A percentile compares a stretch with the other conserved stretches of the same genome.
Evolutionary conservation across 441 rosid genomes (phyloP).

Genomic region (Brassica balearica): DNA sequence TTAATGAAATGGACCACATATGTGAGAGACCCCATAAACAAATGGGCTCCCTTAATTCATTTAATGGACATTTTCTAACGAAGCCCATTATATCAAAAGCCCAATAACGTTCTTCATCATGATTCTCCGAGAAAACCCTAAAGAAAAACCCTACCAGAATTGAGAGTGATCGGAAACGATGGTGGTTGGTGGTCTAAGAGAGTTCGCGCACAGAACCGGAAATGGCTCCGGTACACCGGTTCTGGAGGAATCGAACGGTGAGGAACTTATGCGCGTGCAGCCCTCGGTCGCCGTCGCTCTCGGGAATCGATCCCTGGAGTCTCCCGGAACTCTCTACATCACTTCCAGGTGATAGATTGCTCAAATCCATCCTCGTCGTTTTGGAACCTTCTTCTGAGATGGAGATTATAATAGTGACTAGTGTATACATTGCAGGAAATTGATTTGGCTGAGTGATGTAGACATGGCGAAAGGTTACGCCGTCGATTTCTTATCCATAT

Average conservation of each 20-base stretch:
- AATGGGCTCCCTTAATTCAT: not conserved
- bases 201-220: slow-evolving; percentile 58
- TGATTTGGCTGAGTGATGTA: slow-evolving; percentile 85
- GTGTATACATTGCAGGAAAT: slow-evolving; percentile 54
- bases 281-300: slow-evolving; percentile 73
- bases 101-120: slow-evolving; percentile 25
- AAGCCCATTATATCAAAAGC: not conserved
- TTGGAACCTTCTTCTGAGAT: not conserved
- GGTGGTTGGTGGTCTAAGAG: slow-evolving; percentile 78
- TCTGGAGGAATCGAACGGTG: slow-evolving; percentile 66
- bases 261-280: slow-evolving; percentile 76
- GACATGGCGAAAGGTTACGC: slow-evolving; percentile 78
- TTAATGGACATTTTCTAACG: not conserved
- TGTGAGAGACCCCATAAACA: no score
- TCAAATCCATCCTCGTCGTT: not conserved
- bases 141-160: slow-evolving; percentile 26
- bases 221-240: slow-evolving; percentile 68
- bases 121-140: slow-evolving; percentile 25
- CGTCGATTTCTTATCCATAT: slow-evolving; percentile 81
- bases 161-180: slow-evolving; percentile 43
- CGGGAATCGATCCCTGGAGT: slow-evolving; percentile 62
- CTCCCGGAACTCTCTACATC: slow-evolving; percentile 86
- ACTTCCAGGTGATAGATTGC: slow-evolving; percentile 58
- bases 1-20: no score
- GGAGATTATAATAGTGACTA: not conserved